These are phyloP conservation scores for Primulina tabacum DNA, from an alignment of 257 asterid genomes.

Conservation along the genomic window DNA sequence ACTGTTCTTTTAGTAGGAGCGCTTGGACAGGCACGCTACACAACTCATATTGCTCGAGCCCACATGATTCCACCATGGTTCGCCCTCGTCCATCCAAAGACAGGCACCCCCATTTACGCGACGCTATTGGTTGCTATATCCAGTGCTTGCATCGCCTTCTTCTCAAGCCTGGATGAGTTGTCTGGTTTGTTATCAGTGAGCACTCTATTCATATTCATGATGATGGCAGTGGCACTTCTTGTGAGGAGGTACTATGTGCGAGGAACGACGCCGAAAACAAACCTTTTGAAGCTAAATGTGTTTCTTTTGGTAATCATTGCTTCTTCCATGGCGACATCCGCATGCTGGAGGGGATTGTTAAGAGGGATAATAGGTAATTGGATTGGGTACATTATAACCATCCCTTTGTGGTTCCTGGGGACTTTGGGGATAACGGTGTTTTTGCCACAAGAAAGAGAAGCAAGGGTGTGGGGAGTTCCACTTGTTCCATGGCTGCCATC, in stretches of 20 bases:
- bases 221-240: conserved; percentile 62
- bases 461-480: conserved; percentile 63
- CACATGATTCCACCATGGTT: conserved; percentile 69
- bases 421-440: conserved; percentile 42
- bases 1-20: conserved; percentile 58
- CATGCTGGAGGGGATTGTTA: conserved; percentile 51
- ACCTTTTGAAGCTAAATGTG: conserved; percentile 30
- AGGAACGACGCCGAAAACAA: conserved; percentile 34
- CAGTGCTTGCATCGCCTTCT: conserved; percentile 44
- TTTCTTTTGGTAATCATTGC: conserved; percentile 39
- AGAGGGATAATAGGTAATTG: conserved; percentile 29
- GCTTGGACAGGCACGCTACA: conserved; percentile 56
- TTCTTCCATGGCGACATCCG: conserved; percentile 53
- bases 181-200: conserved; percentile 43
- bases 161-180: conserved; percentile 49
- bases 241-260: conserved; percentile 48
- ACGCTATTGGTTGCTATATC: conserved; percentile 43
- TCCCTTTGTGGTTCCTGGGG: conserved; percentile 48
- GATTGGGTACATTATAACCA: conserved; percentile 43
- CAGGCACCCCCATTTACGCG: conserved; percentile 63
- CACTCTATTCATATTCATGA: conserved; percentile 49
- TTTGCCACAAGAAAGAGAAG: conserved; percentile 44
- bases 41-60: conserved; percentile 53
- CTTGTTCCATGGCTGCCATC: conserved; percentile 68
- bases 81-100: conserved; percentile 58